Base-by-base conservation (phyloP, 768 basidiomycete species). In the Hydnomerulius pinastri region DNA sequence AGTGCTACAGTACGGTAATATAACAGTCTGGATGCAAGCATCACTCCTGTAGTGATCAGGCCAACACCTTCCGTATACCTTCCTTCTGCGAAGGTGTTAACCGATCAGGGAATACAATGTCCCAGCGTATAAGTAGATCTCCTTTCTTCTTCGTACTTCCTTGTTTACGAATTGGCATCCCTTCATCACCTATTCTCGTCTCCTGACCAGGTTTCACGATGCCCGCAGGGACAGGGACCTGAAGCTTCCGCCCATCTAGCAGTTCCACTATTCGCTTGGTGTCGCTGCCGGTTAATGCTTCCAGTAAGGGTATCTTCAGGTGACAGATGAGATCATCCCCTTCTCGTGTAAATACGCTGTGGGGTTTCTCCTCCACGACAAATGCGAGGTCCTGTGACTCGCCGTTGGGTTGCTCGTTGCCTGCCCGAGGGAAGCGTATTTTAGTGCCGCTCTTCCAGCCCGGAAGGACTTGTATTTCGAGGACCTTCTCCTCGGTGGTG, bases 391-490 rank as follows among this genome's bases (percentile, higher is more conserved):
- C 92, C 62, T 94, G 92, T 12, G 87, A 67, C 39, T 86, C 86
- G 10, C 87, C 86, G 28, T 54, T 67, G 11, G 73, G 64, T 44
- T 78, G 76, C 60, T 94, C 92, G 68, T 98, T 94, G 3, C 92
- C 92, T 9, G 91, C 87, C 18, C 82, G 81, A 0, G 90, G 82
- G 70, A 95, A 98, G 35, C 91, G 85, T 51, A 98, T 80, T 72
- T 96, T 97, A 15, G 96, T 98, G 0, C 96, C 96, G 53, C 83
- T 82, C 78, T 98, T 98, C 94, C 94, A 98, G 1, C 96, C 96
- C 0, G 95, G 92, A 56, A 80, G 78, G 20, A 92, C 77, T 28
- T 79, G 74, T 61, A 92, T 85, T 61, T 92, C 91, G 46, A 92
- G 81, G 6, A 91, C 82, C 67, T 90, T 92, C 55, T 94, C 91